These are phyloP conservation scores for Microthlaspi erraticum DNA, from an alignment of 345 rosid genomes.

Conservation along the genomic window DNA sequence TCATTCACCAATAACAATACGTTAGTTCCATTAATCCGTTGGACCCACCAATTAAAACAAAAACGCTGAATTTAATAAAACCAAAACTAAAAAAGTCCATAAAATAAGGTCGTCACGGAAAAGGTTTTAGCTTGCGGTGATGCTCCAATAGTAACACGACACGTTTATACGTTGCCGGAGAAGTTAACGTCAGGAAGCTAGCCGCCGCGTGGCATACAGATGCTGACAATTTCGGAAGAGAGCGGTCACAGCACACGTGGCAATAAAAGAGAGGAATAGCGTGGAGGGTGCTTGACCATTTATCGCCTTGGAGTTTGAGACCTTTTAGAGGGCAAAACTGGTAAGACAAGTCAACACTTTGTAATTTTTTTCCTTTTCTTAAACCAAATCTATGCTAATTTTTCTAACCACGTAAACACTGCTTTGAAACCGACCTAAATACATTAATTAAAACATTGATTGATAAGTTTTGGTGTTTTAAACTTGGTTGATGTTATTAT, in stretches of 20 bases:
- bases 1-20: slow-evolving; percentile 33
- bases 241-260: slow-evolving; percentile 34
- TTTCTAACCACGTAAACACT: slow-evolving; percentile 40
- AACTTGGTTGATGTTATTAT: not conserved
- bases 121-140: not conserved
- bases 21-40: slow-evolving; percentile 33
- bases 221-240: slow-evolving; percentile 35
- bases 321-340: slow-evolving; percentile 7
- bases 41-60: slow-evolving; percentile 33
- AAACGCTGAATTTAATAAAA: not conserved
- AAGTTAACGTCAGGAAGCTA: slow-evolving; percentile 27
- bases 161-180: slow-evolving; percentile 16
- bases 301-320: slow-evolving; percentile 40
- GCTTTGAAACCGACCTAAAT: slow-evolving; percentile 29
- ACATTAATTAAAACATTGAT: slow-evolving; percentile 29
- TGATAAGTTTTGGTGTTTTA: slow-evolving; percentile 1
- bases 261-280: slow-evolving; percentile 31
- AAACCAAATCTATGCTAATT: slow-evolving; percentile 11
- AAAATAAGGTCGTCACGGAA: slow-evolving; percentile 14
- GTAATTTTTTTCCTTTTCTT: not conserved
- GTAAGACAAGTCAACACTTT: slow-evolving; percentile 26
- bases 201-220: slow-evolving; percentile 33
- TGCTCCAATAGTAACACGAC: not conserved
- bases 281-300: slow-evolving; percentile 43
- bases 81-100: not conserved